Evolutionary conservation across 768 basidiomycete genomes (phyloP), one percentile per base, ranked within the genome.

Genomic region (Boletus subcaerulescens): DNA sequence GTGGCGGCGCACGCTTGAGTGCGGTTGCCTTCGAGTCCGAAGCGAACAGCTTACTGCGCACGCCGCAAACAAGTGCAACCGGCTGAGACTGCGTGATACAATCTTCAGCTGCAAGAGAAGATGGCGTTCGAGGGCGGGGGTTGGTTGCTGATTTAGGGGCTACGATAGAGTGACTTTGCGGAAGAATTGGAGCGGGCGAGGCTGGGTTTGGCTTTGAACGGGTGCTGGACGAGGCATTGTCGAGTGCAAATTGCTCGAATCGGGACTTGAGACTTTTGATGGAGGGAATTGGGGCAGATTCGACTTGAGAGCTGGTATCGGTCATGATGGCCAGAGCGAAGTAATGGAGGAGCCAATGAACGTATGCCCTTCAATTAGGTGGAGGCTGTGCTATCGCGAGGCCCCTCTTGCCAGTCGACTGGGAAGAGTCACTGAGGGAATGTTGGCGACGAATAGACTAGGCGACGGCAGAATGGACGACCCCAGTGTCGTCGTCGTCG

Each of bases 221-320:
- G n/a, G 14, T 6, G 50, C 43, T 45, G 45, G 48, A 32, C 18
- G 50, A 26, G 11, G 63, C 56, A 13, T 75, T 70, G 11, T 74
- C 73, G 44, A 74, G 73, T 4, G 87, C 84, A 24, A 89, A 71
- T 60, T 83, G 79, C 65, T 91, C 89, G 63, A 90, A 91, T 63
- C 75, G 81, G 31, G 85, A 87, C 43, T 81, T 80, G 17, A 91
- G 75, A 56, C 78, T 87, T 68, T 80, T 85, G 50, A 91, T 87
- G 3, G 87, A 83, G 38, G 81, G 81, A 17, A 78, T 74, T 36
- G 84, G 76, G 4, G 72, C 74, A 18, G 80, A 77, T 67, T 87
- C 82, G 58, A 85, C 74, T 57, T 68, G 49, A n/a, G 66, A 52
- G 20, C 36, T 50, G 45, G 33, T 29, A n/a, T 59, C 54, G 31